phyloP scores from a whole-genome alignment of 2,329 filamentous ascomycete species.

The Mycosphaerella sp. region DNA sequence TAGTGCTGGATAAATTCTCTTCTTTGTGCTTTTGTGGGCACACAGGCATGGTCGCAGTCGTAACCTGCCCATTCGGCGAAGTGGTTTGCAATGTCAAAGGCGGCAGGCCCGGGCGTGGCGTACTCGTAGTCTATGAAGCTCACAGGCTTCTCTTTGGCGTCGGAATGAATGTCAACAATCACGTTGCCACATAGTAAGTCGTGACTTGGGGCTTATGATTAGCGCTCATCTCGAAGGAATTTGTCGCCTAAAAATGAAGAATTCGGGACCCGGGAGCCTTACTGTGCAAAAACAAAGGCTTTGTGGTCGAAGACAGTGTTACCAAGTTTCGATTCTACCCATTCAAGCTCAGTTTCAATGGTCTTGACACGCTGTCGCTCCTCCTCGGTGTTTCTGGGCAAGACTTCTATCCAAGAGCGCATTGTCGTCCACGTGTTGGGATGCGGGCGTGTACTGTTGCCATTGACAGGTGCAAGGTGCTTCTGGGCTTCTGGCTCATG shows the following conservation, averaged over 20 bases:
- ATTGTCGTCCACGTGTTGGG: slow-evolving; percentile 93
- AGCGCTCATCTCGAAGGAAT: background rate
- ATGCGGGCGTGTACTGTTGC: slow-evolving; percentile 56
- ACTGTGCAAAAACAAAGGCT: slow-evolving; percentile 80
- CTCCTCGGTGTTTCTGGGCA: slow-evolving; percentile 66
- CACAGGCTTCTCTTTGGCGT: slow-evolving; percentile 41
- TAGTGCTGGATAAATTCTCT: slow-evolving; percentile 80
- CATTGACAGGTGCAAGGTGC: slow-evolving; percentile 22
- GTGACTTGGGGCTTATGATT: slow-evolving; percentile 44
- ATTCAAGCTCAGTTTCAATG: slow-evolving; percentile 71
- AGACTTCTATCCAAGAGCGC: slow-evolving; percentile 87
- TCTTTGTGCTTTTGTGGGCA: slow-evolving; percentile 73
- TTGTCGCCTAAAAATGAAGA: too few species aligned
- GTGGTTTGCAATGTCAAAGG: slow-evolving; percentile 96
- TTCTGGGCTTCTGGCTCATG: slow-evolving; percentile 20
- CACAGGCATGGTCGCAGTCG: slow-evolving; percentile 79
- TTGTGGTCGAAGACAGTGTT: slow-evolving; percentile 70
- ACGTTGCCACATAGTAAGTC: slow-evolving; percentile 96
- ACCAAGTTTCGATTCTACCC: slow-evolving; percentile 58
- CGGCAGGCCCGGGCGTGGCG: slow-evolving; percentile 84
- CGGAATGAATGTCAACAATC: slow-evolving; percentile 55
- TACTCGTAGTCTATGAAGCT: slow-evolving; percentile 99
- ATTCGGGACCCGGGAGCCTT: background rate
- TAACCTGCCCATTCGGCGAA: slow-evolving; percentile 98
- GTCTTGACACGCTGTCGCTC: slow-evolving; percentile 61